Evolutionary conservation across 768 basidiomycete species (phyloP).

Genomic region (Pulveroboletus sp.): DNA sequence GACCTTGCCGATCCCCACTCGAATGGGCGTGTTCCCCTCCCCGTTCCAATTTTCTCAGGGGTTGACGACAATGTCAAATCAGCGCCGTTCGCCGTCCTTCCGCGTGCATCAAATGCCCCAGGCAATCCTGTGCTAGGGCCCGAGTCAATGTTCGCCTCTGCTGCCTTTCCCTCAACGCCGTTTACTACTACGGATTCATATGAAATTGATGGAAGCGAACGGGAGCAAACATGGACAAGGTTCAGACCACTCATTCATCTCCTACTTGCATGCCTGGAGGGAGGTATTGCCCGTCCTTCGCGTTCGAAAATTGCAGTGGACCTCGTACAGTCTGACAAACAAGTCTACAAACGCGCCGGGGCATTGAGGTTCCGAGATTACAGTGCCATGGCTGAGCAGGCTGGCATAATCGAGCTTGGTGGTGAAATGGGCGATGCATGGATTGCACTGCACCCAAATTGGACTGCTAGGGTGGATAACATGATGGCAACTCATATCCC

Average conservation of each 20-base stretch:
- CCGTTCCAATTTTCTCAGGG: neutral
- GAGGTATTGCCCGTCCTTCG: constrained; percentile 31
- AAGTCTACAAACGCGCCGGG: constrained; percentile 24
- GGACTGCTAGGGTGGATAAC: constrained; percentile 8
- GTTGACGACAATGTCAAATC: neutral
- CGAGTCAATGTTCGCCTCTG: constrained; percentile 1
- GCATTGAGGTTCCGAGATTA: constrained; percentile 27
- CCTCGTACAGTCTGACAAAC: constrained; percentile 27
- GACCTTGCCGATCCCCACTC: constrained; percentile 1
- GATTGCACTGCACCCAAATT: constrained; percentile 27
- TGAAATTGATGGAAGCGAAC: constrained; percentile 5
- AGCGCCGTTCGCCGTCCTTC: neutral
- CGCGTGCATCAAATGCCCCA: constrained; percentile 4
- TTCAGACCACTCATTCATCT: constrained; percentile 30
- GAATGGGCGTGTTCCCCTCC: neutral
- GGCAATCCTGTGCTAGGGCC: neutral
- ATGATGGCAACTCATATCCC: neutral
- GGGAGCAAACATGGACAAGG: constrained; percentile 13
- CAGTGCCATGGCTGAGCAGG: constrained; percentile 21
- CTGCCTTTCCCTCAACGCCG: constrained; percentile 4
- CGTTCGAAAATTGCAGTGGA: constrained; percentile 37
- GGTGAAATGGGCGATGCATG: constrained; percentile 14
- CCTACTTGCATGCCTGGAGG: constrained; percentile 21
- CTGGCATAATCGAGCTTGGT: constrained; percentile 25
- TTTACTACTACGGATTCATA: neutral